Conservation (phyloP, 2,329 filamentous ascomycete genomes). For the Claviceps fusiformis region DNA sequence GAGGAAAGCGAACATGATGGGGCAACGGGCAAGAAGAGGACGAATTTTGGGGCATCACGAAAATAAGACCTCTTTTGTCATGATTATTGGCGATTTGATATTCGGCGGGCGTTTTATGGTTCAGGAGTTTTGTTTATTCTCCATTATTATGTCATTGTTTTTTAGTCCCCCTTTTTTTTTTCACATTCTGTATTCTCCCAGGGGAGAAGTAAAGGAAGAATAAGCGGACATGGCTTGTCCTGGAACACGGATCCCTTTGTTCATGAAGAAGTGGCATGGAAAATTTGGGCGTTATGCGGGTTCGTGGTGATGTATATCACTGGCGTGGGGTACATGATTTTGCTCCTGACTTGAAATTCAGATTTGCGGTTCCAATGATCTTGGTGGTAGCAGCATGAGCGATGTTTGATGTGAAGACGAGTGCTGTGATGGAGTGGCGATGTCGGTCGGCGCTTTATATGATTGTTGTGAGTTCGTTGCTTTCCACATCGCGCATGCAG, state of each 20-base stretch:
- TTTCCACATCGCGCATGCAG: too few species aligned
- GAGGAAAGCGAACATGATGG: conserved; percentile 48
- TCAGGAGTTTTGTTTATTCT: neutral
- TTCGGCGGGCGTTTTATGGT: neutral
- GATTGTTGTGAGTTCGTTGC: too few species aligned
- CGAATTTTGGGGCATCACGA: conserved; percentile 41
- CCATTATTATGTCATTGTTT: too few species aligned
- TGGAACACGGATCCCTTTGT: neutral
- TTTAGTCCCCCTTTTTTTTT: neutral
- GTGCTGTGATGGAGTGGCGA: too few species aligned
- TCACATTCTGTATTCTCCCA: neutral
- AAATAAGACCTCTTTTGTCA: conserved; percentile 22
- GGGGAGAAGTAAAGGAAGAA: neutral
- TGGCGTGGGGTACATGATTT: neutral
- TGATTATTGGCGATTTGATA: neutral
- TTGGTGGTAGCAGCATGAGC: neutral
- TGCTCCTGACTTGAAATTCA: neutral
- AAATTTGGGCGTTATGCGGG: neutral
- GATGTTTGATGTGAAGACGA: neutral
- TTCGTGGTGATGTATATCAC: neutral
- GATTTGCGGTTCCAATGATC: neutral
- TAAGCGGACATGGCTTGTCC: neutral
- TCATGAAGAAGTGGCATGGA: neutral
- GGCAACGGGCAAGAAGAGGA: conserved; percentile 39
- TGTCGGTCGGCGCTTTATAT: too few species aligned